Evolutionary conservation across 306 rosid genomes (phyloP), one percentile per base, ranked within the genome.

Genomic region (Pachyrhizus erosus): DNA sequence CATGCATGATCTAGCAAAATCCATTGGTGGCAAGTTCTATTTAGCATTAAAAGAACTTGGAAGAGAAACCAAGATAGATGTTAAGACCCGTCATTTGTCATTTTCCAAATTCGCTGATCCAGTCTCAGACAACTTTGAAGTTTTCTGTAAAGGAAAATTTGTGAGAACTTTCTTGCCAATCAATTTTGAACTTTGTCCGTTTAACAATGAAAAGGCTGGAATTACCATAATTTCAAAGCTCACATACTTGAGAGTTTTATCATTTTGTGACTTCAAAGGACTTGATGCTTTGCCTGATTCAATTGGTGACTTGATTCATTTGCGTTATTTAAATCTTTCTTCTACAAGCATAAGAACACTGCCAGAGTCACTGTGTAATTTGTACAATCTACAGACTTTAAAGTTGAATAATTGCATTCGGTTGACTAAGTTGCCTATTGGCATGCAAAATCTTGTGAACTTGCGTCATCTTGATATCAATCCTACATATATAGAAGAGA

Each of bases 371-470:
- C 2, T 57, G 17, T 57, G 65, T 57, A 57, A 57, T 2, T 23
- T 57, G 65, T 57, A 23, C 33, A 57, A 57, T 23, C 34, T 57
- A 10, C 65, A 57, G 11, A 57, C 65, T 1, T 4, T 57, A 34
- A 23, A 21, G 65, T 57, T 57, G 65, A 0, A 0, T 21, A 0
- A 0, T 57, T 57, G 65, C 26, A 0, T 0, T 0, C 9, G 3
- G 15, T 1, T 21, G 33, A 24, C 33, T 9, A 23, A 2, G 31
- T 57, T 57, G 5, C 65, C 65, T 0, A 24, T 15, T 57, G 65
- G 0, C 65, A 57, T 33, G 4, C 37, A 33, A 33, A 33, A 33
- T 2, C 4, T 33, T 33, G 37, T 33, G 4, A 33, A 33, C 12
- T 24, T 57, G 11, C 65, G 34, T 1, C 65, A 57, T 57, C 31